Percentiles rank a stretch among this genome's conserved stretches.
phyloP scores from a whole-genome alignment of 202 grass and related monocot genomes.

The Miscanthus sacchariflorus region DNA sequence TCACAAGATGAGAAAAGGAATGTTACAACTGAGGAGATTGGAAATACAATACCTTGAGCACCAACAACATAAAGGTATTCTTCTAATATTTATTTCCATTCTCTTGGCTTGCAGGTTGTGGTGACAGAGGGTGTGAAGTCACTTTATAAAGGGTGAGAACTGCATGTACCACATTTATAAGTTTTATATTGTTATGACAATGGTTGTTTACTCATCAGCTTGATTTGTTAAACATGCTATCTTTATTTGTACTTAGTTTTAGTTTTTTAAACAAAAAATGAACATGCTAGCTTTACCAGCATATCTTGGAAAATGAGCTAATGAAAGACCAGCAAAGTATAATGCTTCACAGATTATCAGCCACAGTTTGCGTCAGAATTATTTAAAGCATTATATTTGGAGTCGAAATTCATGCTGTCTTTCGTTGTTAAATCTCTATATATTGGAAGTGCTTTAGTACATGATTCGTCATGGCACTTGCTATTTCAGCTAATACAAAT shows the following conservation, averaged over 20 bases:
- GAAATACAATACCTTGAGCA: conserved; percentile 39
- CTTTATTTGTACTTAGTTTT: conserved; percentile 25
- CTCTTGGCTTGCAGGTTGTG: conserved; percentile 68
- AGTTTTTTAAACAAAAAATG: background rate
- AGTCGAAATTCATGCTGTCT: background rate
- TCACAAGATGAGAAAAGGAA: conserved; percentile 29
- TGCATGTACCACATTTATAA: background rate
- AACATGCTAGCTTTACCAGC: conserved; percentile 8
- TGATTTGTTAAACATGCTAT: background rate
- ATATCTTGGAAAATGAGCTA: conserved; percentile 22
- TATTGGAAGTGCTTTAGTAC: background rate
- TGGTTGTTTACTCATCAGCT: background rate
- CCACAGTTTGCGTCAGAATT: background rate
- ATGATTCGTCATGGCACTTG: background rate
- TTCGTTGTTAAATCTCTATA: conserved; percentile 5
- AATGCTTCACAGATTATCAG: conserved; percentile 27
- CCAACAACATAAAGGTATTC: background rate
- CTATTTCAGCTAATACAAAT: conserved; percentile 14
- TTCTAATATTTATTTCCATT: conserved; percentile 32
- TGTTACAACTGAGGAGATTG: background rate
- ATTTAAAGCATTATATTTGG: background rate
- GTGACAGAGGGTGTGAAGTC: conserved; percentile 75
- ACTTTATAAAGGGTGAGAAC: conserved; percentile 89
- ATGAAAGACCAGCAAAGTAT: background rate
- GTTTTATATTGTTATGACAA: background rate